Evolutionary conservation across 2,329 filamentous ascomycete genomes (phyloP).

Genomic region (Paraphaeosphaeria minitans): DNA sequence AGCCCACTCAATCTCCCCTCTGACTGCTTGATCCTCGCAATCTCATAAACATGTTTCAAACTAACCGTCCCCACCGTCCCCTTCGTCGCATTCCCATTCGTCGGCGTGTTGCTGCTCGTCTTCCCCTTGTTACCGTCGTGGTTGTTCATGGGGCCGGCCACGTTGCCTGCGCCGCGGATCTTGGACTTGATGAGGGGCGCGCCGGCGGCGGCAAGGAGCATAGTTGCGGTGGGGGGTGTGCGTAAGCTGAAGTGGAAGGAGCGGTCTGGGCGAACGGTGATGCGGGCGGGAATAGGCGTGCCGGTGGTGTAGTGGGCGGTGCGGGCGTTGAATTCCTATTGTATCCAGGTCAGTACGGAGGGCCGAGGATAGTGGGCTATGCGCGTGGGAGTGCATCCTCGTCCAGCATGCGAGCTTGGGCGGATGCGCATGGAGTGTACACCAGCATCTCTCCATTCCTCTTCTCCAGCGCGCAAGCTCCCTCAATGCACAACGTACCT

Average conservation of each 20-base stretch:
- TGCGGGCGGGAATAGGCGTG: constrained; percentile 86
- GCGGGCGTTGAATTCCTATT: constrained; percentile 92
- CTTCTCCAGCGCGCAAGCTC: too few relatives aligned
- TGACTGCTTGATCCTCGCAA: constrained; percentile 87
- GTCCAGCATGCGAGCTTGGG: background rate
- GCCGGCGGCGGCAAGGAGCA: constrained; percentile 83
- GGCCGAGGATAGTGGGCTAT: background rate
- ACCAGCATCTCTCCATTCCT: too few relatives aligned
- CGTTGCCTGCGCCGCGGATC: constrained; percentile 69
- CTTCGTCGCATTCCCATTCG: constrained; percentile 65
- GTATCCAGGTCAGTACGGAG: background rate
- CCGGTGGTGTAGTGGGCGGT: constrained; percentile 83
- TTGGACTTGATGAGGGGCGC: constrained; percentile 76
- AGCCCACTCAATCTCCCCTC: constrained; percentile 63
- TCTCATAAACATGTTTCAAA: constrained; percentile 96
- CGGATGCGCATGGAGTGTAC: background rate
- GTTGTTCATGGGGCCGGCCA: constrained; percentile 52
- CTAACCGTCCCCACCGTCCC: constrained; percentile 84
- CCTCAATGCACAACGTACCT: constrained; percentile 60
- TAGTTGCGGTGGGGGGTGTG: constrained; percentile 90
- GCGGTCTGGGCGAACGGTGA: constrained; percentile 90
- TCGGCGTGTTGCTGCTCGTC: constrained; percentile 37
- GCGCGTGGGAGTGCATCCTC: background rate
- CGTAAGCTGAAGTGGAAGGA: constrained; percentile 92
- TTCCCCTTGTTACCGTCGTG: constrained; percentile 47